Conservation (phyloP, 2,329 filamentous ascomycete species). For the Chaetomium sp. region DNA sequence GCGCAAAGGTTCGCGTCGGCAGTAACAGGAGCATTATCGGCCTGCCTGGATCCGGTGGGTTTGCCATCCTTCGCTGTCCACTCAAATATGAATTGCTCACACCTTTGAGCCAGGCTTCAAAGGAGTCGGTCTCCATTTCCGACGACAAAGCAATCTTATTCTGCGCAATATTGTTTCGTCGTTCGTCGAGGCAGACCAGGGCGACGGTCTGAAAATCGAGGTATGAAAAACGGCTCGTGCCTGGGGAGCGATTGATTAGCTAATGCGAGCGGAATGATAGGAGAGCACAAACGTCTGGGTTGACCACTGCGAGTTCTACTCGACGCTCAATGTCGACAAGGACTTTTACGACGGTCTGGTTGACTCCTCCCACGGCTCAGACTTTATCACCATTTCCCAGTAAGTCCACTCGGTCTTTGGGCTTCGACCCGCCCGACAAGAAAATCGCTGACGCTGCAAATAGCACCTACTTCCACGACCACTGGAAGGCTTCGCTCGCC, state of each 20-base stretch:
- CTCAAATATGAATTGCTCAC: background rate
- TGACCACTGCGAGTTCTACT: slow-evolving; percentile 60
- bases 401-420: background rate
- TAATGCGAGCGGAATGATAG: slow-evolving; percentile 28
- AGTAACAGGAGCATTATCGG: slow-evolving; percentile 48
- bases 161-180: slow-evolving; percentile 55
- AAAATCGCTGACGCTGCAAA: background rate
- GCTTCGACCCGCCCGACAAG: background rate
- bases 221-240: background rate
- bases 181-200: slow-evolving; percentile 48
- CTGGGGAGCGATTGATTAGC: background rate
- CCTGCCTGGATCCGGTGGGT: slow-evolving; percentile 30
- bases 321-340: slow-evolving; percentile 54
- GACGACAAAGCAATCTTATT: slow-evolving; percentile 51
- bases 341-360: slow-evolving; percentile 64
- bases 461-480: slow-evolving; percentile 36
- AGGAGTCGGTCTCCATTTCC: slow-evolving; percentile 47
- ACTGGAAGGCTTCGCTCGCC: slow-evolving; percentile 49
- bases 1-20: slow-evolving; percentile 38
- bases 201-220: slow-evolving; percentile 52
- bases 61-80: background rate
- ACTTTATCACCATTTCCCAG: slow-evolving; percentile 50
- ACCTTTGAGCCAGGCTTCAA: slow-evolving; percentile 25
- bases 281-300: slow-evolving; percentile 56
- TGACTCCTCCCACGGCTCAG: slow-evolving; percentile 56